Conservation (phyloP, 2,329 filamentous ascomycete genomes). For the Monosporascus cannonballus region DNA sequence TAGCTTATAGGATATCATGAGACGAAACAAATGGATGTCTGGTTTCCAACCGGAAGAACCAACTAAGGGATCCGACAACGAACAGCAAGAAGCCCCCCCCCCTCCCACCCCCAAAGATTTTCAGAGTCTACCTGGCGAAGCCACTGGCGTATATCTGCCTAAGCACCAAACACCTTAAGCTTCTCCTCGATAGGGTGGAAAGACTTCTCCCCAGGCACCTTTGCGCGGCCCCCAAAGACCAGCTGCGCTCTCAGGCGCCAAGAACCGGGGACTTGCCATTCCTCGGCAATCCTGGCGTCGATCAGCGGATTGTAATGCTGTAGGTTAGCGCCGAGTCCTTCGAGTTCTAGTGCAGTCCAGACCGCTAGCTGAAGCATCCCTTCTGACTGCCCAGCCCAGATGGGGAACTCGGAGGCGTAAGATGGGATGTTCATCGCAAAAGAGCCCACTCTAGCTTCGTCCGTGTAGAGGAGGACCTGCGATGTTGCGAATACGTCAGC, state of each 20-base stretch:
- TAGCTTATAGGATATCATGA: too few species aligned
- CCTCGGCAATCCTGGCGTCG: slow-evolving; percentile 60
- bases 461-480: slow-evolving; percentile 79
- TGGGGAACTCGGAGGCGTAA: slow-evolving; percentile 75
- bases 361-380: slow-evolving; percentile 77
- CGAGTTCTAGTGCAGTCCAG: slow-evolving; percentile 80
- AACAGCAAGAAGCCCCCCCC: too few species aligned
- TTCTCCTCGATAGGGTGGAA: slow-evolving; percentile 60
- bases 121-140: too few species aligned
- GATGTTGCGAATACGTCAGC: background rate
- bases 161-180: slow-evolving; percentile 44
- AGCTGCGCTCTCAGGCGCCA: slow-evolving; percentile 81
- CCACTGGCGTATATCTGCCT: too few species aligned
- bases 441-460: slow-evolving; percentile 58
- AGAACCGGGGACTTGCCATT: slow-evolving; percentile 63
- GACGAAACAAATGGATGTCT: too few species aligned
- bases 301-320: slow-evolving; percentile 92
- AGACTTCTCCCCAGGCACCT: slow-evolving; percentile 55
- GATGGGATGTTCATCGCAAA: slow-evolving; percentile 63
- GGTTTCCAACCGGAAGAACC: too few species aligned
- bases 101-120: too few species aligned
- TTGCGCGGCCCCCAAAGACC: slow-evolving; percentile 64
- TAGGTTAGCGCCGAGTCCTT: slow-evolving; percentile 81
- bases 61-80: too few species aligned
- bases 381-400: slow-evolving; percentile 69